phyloP scores from a whole-genome alignment of 1,139 yeast species.

The Diutina rugosa region DNA sequence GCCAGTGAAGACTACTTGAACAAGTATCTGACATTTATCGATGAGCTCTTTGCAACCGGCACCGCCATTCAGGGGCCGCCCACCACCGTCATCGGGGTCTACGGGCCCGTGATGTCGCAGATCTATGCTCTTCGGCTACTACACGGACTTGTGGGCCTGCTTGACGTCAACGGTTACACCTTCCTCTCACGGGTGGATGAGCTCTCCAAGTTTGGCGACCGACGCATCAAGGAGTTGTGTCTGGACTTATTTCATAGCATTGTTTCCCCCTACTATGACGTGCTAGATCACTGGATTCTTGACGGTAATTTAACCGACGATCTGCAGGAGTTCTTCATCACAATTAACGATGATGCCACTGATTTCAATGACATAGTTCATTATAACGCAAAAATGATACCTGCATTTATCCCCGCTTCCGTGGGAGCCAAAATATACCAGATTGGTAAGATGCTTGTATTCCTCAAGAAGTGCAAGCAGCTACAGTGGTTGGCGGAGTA shows the following conservation, averaged over 20 bases:
- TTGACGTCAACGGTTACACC: slow-evolving; percentile 36
- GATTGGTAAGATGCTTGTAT: slow-evolving; percentile 68
- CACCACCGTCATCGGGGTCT: slow-evolving; percentile 24
- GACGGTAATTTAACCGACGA: slow-evolving; percentile 49
- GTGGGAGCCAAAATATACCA: slow-evolving; percentile 50
- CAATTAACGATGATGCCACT: slow-evolving; percentile 16
- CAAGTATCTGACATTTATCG: slow-evolving; percentile 42
- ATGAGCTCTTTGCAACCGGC: slow-evolving; percentile 27
- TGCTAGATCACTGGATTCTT: slow-evolving; percentile 54
- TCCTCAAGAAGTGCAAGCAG: slow-evolving; percentile 53
- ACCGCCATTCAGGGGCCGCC: slow-evolving; percentile 5
- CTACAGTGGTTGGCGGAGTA: slow-evolving; percentile 41
- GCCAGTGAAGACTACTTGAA: slow-evolving; percentile 40
- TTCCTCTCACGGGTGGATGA: slow-evolving; percentile 41
- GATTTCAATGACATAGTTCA: slow-evolving; percentile 25
- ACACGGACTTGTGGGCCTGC: slow-evolving; percentile 23
- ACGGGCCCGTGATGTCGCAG: slow-evolving; percentile 35
- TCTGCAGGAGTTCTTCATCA: slow-evolving; percentile 58
- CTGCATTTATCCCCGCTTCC: slow-evolving; percentile 33
- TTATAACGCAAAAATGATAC: slow-evolving; percentile 32
- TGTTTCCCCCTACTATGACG: slow-evolving; percentile 49
- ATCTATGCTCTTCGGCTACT: slow-evolving; percentile 46
- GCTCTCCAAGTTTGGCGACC: slow-evolving; percentile 54
- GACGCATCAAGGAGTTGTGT: slow-evolving; percentile 30
- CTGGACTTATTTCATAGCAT: slow-evolving; percentile 32